Conservation (phyloP, 2,329 filamentous ascomycete genomes). For the Claviceps citrina region DNA sequence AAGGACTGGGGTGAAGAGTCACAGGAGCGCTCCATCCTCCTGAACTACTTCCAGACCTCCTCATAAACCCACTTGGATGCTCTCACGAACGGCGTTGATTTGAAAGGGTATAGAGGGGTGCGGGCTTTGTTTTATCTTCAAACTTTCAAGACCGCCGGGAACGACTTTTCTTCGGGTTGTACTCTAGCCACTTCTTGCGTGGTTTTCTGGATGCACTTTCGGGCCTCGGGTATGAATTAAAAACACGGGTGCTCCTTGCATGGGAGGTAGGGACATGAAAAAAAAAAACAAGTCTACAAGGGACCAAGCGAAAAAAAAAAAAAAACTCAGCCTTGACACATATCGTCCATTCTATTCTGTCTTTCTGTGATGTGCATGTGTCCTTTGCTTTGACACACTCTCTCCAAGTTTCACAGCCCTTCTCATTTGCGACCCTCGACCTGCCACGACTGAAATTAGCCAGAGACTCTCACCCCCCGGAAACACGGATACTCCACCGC, state of each 20-base stretch:
- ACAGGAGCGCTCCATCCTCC: conserved; percentile 94
- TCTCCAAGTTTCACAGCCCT: conserved; percentile 4
- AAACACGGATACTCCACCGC: background rate
- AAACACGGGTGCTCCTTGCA: conserved; percentile 18
- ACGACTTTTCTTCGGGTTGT: conserved; percentile 25
- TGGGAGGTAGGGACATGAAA: conserved; percentile 22
- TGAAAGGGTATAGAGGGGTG: conserved; percentile 25
- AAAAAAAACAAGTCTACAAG: conserved; percentile 16
- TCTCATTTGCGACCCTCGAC: conserved; percentile 29
- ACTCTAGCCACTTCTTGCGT: conserved; percentile 30
- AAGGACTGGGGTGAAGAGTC: conserved; percentile 99
- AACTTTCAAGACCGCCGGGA: conserved; percentile 16
- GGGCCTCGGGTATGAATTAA: conserved; percentile 18
- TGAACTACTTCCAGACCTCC: conserved; percentile 99
- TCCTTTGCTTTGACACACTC: no score
- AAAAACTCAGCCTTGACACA: background rate
- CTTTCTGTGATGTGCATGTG: no score
- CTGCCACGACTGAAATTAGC: conserved; percentile 10
- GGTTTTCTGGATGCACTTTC: conserved; percentile 27
- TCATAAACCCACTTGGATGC: conserved; percentile 31
- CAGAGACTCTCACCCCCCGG: no score
- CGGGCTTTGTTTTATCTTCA: conserved; percentile 14
- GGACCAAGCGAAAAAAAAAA: background rate
- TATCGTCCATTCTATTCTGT: no score
- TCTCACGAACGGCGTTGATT: conserved; percentile 18